Conservation (phyloP, 2,329 filamentous ascomycete species). For the Grosmannia penicillata region DNA sequence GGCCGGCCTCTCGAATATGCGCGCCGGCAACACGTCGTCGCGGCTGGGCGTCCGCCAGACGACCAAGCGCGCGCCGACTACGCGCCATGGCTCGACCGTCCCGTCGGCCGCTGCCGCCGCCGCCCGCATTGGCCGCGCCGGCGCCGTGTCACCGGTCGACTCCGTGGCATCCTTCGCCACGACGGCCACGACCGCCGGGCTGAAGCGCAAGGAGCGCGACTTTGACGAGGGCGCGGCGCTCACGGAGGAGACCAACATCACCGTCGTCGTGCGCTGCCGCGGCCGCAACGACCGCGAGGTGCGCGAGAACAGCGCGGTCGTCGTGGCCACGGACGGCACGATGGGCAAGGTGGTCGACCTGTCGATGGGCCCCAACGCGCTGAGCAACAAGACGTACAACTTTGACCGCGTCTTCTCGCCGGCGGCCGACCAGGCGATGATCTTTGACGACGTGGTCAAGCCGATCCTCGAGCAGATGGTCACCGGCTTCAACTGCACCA, state of each 20-base stretch:
- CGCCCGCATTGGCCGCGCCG: constrained; percentile 19
- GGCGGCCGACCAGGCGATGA: constrained; percentile 81
- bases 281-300: constrained; percentile 88
- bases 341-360: constrained; percentile 74
- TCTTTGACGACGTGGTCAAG: constrained; percentile 90
- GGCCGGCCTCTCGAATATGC: too few species aligned
- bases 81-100: constrained; percentile 9
- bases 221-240: constrained; percentile 47
- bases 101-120: constrained; percentile 5
- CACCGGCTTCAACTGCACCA: constrained; percentile 90
- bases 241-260: constrained; percentile 83
- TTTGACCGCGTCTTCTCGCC: constrained; percentile 97
- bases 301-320: constrained; percentile 85
- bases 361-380: constrained; percentile 79
- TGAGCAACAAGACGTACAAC: constrained; percentile 91
- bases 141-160: constrained; percentile 53
- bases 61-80: constrained; percentile 11
- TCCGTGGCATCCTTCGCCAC: constrained; percentile 48
- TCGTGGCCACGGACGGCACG: constrained; percentile 75
- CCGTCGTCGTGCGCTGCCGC: constrained; percentile 88
- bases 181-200: constrained; percentile 37
- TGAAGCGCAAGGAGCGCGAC: constrained; percentile 78
- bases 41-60: constrained; percentile 16
- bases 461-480: constrained; percentile 95
- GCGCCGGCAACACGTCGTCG: too few species aligned